These are phyloP conservation scores for Aspergillus jensenii DNA, from an alignment of 2,329 filamentous ascomycete species.

Conservation along the genomic window DNA sequence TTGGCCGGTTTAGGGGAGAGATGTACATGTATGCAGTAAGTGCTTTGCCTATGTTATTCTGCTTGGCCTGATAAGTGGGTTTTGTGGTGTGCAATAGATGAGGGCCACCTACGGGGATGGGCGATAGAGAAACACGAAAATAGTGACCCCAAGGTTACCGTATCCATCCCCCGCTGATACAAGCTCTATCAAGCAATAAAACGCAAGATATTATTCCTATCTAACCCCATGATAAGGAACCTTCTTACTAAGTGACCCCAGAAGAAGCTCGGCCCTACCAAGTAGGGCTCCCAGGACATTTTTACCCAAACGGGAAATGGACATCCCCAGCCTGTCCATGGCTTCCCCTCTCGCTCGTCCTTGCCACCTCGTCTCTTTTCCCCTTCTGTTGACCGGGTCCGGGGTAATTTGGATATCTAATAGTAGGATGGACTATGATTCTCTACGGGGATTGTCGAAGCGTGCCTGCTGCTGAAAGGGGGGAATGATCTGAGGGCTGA, in stretches of 20 bases:
- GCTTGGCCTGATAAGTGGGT: too few relatives aligned
- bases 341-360: neutral
- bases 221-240: neutral
- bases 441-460: neutral
- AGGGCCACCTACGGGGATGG: too few relatives aligned
- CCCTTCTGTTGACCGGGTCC: slow-evolving; percentile 25
- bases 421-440: neutral
- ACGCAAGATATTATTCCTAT: too few relatives aligned
- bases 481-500: neutral
- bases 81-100: too few relatives aligned
- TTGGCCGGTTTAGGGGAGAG: too few relatives aligned
- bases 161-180: too few relatives aligned
- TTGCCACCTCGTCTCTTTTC: slow-evolving; percentile 14
- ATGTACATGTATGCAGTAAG: too few relatives aligned
- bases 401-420: neutral
- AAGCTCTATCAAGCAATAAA: too few relatives aligned
- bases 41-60: too few relatives aligned
- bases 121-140: too few relatives aligned
- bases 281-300: slow-evolving; percentile 24
- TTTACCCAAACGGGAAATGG: slow-evolving; percentile 32
- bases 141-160: too few relatives aligned
- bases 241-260: neutral
- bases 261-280: neutral
- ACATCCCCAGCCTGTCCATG: neutral
- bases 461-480: neutral